phyloP scores from a whole-genome alignment of 1,284 basidiomycete species.

The Austroboletus rostrupii region DNA sequence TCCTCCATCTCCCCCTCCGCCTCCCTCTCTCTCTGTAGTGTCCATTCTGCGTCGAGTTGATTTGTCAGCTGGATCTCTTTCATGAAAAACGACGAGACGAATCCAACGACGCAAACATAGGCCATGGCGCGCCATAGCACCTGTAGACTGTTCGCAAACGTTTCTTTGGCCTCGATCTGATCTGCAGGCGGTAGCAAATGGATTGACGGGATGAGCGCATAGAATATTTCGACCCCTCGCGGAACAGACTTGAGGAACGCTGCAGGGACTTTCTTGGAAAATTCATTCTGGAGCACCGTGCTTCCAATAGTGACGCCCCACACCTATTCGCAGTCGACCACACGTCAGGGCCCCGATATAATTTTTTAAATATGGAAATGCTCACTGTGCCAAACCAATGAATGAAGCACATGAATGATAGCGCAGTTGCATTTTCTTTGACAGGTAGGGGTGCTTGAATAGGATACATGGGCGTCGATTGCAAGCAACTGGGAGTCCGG shows the following conservation, averaged over 20 bases:
- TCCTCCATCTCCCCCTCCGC: too few relatives aligned
- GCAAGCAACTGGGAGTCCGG: neutral
- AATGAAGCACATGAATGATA: constrained; percentile 32
- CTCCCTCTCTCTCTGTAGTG: neutral
- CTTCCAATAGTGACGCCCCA: constrained; percentile 31
- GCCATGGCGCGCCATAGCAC: constrained; percentile 2
- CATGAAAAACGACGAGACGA: constrained; percentile 4
- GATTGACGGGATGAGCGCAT: constrained; percentile 7
- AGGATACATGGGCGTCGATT: constrained; percentile 14
- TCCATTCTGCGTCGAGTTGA: too few relatives aligned
- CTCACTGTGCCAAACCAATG: constrained; percentile 23
- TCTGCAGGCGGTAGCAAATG: neutral
- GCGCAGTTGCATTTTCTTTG: constrained; percentile 28
- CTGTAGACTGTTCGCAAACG: constrained; percentile 3
- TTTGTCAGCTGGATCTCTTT: neutral
- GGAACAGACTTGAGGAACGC: constrained; percentile 15
- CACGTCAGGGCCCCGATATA: neutral
- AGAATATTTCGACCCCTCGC: constrained; percentile 4
- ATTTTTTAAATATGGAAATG: neutral
- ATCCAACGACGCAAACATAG: neutral
- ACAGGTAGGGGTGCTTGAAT: constrained; percentile 35
- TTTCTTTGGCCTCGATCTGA: neutral
- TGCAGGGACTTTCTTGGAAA: constrained; percentile 22
- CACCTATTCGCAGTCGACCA: constrained; percentile 14
- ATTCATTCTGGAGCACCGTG: too few relatives aligned